These are phyloP conservation scores for Brettanomyces anomalus DNA, from an alignment of 805 yeast species.

Conservation along the genomic window DNA sequence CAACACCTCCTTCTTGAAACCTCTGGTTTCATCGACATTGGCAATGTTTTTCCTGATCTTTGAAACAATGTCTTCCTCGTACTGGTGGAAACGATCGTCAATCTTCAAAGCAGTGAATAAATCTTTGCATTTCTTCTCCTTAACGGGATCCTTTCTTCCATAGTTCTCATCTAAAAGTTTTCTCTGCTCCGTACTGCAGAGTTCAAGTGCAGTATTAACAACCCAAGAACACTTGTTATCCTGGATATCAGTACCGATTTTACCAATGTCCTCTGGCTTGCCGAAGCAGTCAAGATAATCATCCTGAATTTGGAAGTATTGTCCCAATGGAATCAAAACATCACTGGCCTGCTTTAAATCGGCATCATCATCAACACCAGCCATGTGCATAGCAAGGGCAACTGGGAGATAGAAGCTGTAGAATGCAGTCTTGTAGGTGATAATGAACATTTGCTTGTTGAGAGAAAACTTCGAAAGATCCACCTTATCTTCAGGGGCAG, in stretches of 20 bases:
- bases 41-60: slow-evolving; percentile 58
- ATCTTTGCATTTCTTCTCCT: slow-evolving; percentile 63
- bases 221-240: slow-evolving; percentile 99
- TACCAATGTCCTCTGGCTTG: slow-evolving; percentile 94
- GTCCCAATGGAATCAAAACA: slow-evolving; percentile 89
- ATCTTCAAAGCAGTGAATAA: slow-evolving; percentile 69
- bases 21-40: slow-evolving; percentile 79
- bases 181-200: slow-evolving; percentile 77
- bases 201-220: slow-evolving; percentile 80
- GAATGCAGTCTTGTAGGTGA: slow-evolving; percentile 93
- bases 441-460: slow-evolving; percentile 89
- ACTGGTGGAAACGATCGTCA: slow-evolving; percentile 60
- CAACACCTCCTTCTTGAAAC: slow-evolving; percentile 86
- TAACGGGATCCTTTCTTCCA: slow-evolving; percentile 67
- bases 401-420: slow-evolving; percentile 97
- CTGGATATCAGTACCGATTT: slow-evolving; percentile 96
- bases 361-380: slow-evolving; percentile 60
- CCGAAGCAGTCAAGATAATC: slow-evolving; percentile 97
- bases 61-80: slow-evolving; percentile 71
- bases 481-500: slow-evolving; percentile 94
- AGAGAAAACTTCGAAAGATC: slow-evolving; percentile 82
- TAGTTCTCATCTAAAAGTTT: slow-evolving; percentile 75
- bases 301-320: slow-evolving; percentile 97
- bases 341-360: slow-evolving; percentile 86
- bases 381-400: slow-evolving; percentile 90